Evolutionary conservation across 148 eudicot genomes (phyloP), one percentile per base, ranked within the genome.

Genomic region (Chenopodium formosanum): DNA sequence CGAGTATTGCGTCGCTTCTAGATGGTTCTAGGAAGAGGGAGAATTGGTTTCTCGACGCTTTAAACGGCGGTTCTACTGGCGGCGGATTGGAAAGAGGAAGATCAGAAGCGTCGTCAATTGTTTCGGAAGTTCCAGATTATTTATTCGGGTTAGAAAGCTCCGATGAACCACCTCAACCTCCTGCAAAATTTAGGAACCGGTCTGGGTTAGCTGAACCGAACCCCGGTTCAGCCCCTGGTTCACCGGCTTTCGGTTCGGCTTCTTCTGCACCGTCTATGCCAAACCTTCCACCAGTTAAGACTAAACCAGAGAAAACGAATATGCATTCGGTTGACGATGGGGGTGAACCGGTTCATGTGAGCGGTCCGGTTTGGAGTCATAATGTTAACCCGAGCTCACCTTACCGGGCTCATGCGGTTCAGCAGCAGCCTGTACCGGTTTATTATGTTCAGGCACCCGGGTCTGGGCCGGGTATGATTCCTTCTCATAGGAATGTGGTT

Each of bases 121-220:
- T 92, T 4, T 93, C 99, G 0, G 99, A 95, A 75, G 92, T 95
- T 12, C 99, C 99, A 12, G 99, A 95, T 83, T 95, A 93, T 78
- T 78, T 93, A 7, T 93, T 95, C 79, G 99, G 99, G 78, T 66
- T 95, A 81, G 99, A 95, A 12, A 86, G 82, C 71, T 86, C 92
- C 29, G 97, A 93, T 71, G 97, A 95, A 7, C 82, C 75, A 25
- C n/a, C 78, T 1, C 85, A 82, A 79, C 23, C 71, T 2, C 76
- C 76, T 23, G 58, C 83, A 10, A 93, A 82, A 29, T 25, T 84
- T 3, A 89, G 83, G 78, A 82, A 66, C 79, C 84, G 90, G 74
- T 76, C 25, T 29, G 78, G 78, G 19, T 60, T 88, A 50, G 62
- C 84, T 11, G 97, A 93, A 7, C 84, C 37, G 20, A 79, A 80